Evolutionary conservation across 2,329 filamentous ascomycete species (phyloP).

Genomic region (Venturia carpophila): DNA sequence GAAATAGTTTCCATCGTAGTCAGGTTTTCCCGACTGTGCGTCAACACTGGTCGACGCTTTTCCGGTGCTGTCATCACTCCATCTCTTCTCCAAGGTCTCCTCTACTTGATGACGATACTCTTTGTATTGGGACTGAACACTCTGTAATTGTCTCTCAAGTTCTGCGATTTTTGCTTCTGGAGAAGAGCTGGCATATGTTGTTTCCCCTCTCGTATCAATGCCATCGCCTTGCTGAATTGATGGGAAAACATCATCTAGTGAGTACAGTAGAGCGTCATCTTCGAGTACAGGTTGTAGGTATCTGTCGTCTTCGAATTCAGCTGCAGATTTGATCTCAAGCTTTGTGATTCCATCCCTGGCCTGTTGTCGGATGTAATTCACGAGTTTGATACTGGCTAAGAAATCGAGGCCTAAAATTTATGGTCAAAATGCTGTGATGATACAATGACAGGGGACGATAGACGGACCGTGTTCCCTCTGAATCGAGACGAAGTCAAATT

Average conservation of each 20-base stretch:
- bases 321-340: conserved; percentile 52
- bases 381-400: conserved; percentile 36
- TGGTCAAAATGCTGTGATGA: not conserved
- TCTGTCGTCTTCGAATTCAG: conserved; percentile 65
- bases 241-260: conserved; percentile 63
- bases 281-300: conserved; percentile 79
- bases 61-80: conserved; percentile 9
- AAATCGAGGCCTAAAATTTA: conserved; percentile 35
- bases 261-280: conserved; percentile 83
- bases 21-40: conserved; percentile 21
- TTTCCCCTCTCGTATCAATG: not conserved
- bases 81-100: conserved; percentile 18
- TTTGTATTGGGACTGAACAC: conserved; percentile 13
- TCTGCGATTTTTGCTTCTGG: conserved; percentile 14
- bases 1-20: conserved; percentile 56
- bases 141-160: conserved; percentile 22
- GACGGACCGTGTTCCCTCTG: conserved; percentile 31
- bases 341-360: conserved; percentile 32
- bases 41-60: not conserved
- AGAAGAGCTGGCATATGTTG: not conserved
- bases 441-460: conserved; percentile 5
- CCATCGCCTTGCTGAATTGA: conserved; percentile 12
- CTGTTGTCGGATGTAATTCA: conserved; percentile 43
- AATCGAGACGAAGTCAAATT: conserved; percentile 34
- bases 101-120: conserved; percentile 18